Conservation (phyloP, 75 land plant genomes). For the Selaginella moellendorffii region DNA sequence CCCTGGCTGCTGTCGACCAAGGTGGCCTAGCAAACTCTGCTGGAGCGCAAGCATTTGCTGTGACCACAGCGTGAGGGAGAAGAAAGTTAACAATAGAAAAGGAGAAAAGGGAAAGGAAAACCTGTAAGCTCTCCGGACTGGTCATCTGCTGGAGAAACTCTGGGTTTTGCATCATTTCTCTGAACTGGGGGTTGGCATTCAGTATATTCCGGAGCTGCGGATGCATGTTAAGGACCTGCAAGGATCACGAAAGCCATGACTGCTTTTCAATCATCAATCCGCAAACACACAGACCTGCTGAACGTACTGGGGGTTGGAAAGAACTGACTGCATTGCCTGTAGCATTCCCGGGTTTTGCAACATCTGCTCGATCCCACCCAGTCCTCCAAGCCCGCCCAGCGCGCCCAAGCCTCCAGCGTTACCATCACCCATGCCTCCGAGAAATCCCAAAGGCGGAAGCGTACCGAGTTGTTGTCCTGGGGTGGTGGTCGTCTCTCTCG, state of each 20-base stretch:
- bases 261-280: neutral
- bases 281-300: slow-evolving; percentile 43
- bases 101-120: slow-evolving; percentile 9
- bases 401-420: slow-evolving; percentile 37
- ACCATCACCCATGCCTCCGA: slow-evolving; percentile 38
- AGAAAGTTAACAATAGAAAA: neutral
- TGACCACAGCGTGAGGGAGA: slow-evolving; percentile 1
- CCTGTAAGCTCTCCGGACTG: slow-evolving; percentile 83
- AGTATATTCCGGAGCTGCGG: slow-evolving; percentile 50
- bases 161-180: slow-evolving; percentile 93
- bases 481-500: too few species aligned
- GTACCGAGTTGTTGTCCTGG: too few species aligned
- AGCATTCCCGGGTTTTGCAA: slow-evolving; percentile 69
- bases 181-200: slow-evolving; percentile 56
- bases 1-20: slow-evolving; percentile 28
- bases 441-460: slow-evolving; percentile 20
- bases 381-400: slow-evolving; percentile 30
- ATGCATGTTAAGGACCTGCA: slow-evolving; percentile 30
- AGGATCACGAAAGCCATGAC: neutral
- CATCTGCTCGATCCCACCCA: slow-evolving; percentile 44
- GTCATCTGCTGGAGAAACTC: slow-evolving; percentile 62
- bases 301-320: slow-evolving; percentile 76
- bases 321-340: slow-evolving; percentile 71
- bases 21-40: slow-evolving; percentile 33
- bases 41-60: slow-evolving; percentile 59